Base-by-base conservation (phyloP, 2,329 filamentous ascomycete genomes). In the Penicillium sp. region DNA sequence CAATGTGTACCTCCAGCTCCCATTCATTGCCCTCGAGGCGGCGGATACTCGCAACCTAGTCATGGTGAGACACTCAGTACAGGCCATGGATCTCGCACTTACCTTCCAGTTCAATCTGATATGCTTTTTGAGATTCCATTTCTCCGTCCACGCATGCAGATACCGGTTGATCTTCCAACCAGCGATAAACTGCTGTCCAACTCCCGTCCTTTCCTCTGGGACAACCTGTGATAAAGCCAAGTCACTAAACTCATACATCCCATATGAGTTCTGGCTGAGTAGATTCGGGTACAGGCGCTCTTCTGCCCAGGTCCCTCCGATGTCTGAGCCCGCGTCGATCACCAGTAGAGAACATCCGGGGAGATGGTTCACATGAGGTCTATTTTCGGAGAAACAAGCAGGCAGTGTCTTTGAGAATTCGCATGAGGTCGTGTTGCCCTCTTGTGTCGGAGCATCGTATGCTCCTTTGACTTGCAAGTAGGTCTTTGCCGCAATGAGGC, bases 191-290 rank as follows among this genome's bases (percentile, higher is more conserved):
- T 62, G 62, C 16, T 61, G 26, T 5, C 48, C 55, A 2, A 53
- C 43, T 3, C 59, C 58, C 11, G 60, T 48, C 7, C 54, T n/a
- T n/a, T 61, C 58, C 13, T 61, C 55, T 3, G 66, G 63, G 11
- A 67, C 56, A 10, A 65, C 61, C 0, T 64, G 54, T 3, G 61
- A 52, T 7, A 74, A 61, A 8, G 69, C 52, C 7, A 70, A 33
- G 48, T 73, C 71, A 26, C 69, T 72, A 40, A 70, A 71, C 59
- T 73, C 71, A 57, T 72, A 73, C 16, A 69, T 58, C 0, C 71
- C 71, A 33, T 71, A 69, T 5, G 70, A 69, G 42, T 68, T 70
- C 33, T 73, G 69, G n/a, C 70, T 70, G 5, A 68, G 60, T 10
- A 73, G 61, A 16, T 71, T 73, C 8, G 71, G 70, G 52, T 72